Conservation (phyloP, 2,329 filamentous ascomycete species). For the Didymella pomorum region DNA sequence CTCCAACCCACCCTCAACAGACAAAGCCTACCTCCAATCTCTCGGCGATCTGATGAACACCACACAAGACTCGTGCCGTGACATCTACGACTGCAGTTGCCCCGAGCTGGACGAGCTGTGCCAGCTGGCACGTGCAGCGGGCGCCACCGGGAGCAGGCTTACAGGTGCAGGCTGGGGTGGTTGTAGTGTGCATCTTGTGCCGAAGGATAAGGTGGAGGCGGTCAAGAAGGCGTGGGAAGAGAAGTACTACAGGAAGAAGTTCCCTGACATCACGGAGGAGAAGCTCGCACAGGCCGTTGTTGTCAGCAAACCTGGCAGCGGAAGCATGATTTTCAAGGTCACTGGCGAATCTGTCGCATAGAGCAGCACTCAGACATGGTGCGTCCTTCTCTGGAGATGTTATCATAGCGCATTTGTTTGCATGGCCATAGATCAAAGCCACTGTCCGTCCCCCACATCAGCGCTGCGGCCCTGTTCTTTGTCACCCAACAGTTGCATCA, state of each 20-base stretch:
- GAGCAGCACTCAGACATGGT: not conserved
- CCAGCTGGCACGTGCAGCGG: conserved; percentile 76
- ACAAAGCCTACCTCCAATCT: conserved; percentile 71
- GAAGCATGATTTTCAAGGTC: conserved; percentile 57
- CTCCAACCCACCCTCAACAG: conserved; percentile 53
- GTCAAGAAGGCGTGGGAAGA: conserved; percentile 80
- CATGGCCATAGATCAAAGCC: conserved; percentile 4
- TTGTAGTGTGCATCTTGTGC: conserved; percentile 92
- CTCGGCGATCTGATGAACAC: conserved; percentile 87
- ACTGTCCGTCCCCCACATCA: not conserved
- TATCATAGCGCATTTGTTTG: conserved; percentile 4
- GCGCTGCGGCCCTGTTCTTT: not conserved
- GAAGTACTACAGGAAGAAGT: conserved; percentile 81
- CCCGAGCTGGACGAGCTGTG: conserved; percentile 92
- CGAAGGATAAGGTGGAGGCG: conserved; percentile 78
- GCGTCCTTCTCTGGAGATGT: not conserved
- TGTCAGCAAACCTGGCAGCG: conserved; percentile 84
- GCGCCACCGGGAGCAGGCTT: conserved; percentile 82
- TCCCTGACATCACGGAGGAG: conserved; percentile 72
- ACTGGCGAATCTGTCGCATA: conserved; percentile 43
- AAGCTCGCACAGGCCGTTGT: conserved; percentile 82
- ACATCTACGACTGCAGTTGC: conserved; percentile 90
- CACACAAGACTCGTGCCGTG: conserved; percentile 86
- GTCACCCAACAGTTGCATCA: not conserved
- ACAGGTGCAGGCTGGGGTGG: conserved; percentile 98